A percentile compares a stretch with the other conserved stretches of the same genome.
Evolutionary conservation across 2,329 filamentous ascomycete species (phyloP).

Genomic region (Ascochyta pisi): DNA sequence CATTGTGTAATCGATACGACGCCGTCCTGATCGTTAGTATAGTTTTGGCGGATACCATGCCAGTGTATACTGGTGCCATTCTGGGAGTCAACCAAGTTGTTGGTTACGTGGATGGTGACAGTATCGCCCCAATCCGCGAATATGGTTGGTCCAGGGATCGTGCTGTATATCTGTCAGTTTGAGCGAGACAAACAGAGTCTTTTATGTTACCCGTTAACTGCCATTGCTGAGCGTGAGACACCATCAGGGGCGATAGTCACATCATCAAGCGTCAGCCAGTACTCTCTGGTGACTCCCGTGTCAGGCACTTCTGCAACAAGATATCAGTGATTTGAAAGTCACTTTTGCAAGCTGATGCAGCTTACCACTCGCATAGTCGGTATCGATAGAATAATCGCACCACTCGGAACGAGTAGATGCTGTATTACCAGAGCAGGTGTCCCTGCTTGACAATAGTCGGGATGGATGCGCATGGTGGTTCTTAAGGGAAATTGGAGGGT

Average conservation of each 20-base stretch:
- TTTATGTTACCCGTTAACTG: constrained; percentile 45
- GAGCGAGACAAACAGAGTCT: neutral
- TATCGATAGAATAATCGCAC: constrained; percentile 59
- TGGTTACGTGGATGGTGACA: constrained; percentile 48
- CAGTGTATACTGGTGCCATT: constrained; percentile 45
- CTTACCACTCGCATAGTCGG: constrained; percentile 57
- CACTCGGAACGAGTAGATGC: constrained; percentile 42
- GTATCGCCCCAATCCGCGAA: constrained; percentile 51
- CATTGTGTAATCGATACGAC: constrained; percentile 45
- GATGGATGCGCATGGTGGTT: constrained; percentile 4
- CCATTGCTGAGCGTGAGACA: constrained; percentile 49
- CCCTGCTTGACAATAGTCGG: constrained; percentile 15
- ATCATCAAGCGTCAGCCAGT: constrained; percentile 54
- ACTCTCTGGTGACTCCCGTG: constrained; percentile 63
- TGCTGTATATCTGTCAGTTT: constrained; percentile 21
- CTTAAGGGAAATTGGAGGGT: neutral
- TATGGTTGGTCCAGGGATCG: constrained; percentile 54
- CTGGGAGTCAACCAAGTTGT: constrained; percentile 31
- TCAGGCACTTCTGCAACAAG: constrained; percentile 48
- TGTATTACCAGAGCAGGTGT: constrained; percentile 43
- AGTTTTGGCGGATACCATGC: constrained; percentile 42
- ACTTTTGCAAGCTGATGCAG: neutral
- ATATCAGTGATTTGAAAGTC: neutral
- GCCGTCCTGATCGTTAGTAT: constrained; percentile 42
- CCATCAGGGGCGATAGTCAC: constrained; percentile 61